These are phyloP conservation scores for Steccherinum ochraceum DNA, from an alignment of 768 basidiomycete genomes.

Conservation along the genomic window DNA sequence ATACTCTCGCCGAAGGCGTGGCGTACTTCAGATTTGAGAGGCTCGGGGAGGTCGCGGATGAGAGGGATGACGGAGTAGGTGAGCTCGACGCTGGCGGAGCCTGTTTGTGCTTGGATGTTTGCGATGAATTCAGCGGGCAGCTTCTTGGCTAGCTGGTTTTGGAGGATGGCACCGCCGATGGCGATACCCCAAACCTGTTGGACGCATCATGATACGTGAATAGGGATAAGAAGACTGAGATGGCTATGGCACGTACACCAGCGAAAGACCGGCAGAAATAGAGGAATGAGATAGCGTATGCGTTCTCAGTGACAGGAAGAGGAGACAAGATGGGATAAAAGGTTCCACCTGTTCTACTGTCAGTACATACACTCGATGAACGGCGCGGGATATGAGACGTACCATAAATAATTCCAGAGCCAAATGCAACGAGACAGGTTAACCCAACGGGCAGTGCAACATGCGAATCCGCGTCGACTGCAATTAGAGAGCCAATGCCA, in stretches of 20 bases:
- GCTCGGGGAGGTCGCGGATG: constrained; percentile 7
- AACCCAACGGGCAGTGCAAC: not conserved
- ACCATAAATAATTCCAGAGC: not conserved
- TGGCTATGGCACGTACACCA: not conserved
- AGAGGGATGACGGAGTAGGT: constrained; percentile 16
- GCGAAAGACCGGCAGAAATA: constrained; percentile 8
- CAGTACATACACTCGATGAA: too few species aligned
- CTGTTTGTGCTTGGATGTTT: too few species aligned
- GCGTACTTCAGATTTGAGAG: not conserved
- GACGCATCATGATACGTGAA: not conserved
- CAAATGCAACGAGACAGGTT: not conserved
- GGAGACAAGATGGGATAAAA: constrained; percentile 12
- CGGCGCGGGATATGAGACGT: not conserved
- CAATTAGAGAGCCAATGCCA: not conserved
- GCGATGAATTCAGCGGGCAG: constrained; percentile 19
- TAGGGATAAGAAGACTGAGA: not conserved
- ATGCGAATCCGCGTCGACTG: not conserved
- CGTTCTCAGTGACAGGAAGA: constrained; percentile 9
- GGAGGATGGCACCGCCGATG: constrained; percentile 24
- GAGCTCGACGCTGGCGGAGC: too few species aligned
- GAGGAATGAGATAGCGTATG: constrained; percentile 8
- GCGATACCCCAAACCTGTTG: constrained; percentile 25
- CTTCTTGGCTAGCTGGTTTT: constrained; percentile 21
- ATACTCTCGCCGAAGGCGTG: constrained; percentile 3
- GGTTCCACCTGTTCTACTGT: not conserved